These are phyloP conservation scores for Coemansia sp. DNA, from an alignment of 192 early-diverging fungal species.

Conservation along the genomic window DNA sequence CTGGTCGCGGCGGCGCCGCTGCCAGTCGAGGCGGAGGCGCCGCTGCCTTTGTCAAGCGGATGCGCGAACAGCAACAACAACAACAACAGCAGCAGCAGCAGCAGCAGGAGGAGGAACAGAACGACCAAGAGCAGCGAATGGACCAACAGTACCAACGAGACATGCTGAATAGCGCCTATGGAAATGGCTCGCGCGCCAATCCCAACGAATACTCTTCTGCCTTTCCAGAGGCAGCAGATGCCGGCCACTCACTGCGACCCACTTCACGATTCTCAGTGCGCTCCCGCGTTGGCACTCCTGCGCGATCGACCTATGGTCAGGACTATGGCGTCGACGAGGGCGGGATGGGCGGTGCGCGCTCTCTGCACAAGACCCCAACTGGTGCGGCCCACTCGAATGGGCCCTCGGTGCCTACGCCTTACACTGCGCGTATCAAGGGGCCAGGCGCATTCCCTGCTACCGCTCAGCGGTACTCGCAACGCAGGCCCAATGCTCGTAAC, in stretches of 20 bases:
- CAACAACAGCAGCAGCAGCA: neutral
- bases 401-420: conserved; percentile 25
- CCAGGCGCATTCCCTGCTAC: conserved; percentile 52
- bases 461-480: conserved; percentile 49
- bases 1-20: neutral
- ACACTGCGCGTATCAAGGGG: conserved; percentile 48
- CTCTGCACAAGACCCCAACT: conserved; percentile 6
- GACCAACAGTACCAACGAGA: neutral
- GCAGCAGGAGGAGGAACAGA: neutral
- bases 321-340: conserved; percentile 31
- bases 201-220: neutral
- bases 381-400: conserved; percentile 14
- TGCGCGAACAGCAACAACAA: conserved; percentile 1
- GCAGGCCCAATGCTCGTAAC: conserved; percentile 10
- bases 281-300: conserved; percentile 30
- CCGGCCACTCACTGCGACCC: neutral
- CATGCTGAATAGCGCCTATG: neutral
- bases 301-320: conserved; percentile 27
- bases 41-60: neutral
- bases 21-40: neutral
- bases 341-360: conserved; percentile 5
- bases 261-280: conserved; percentile 31
- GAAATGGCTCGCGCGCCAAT: neutral
- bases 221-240: neutral
- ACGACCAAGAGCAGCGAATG: neutral